These are phyloP conservation scores for Monosporozyma servazzii DNA, from an alignment of 805 yeast genomes.

Conservation along the genomic window DNA sequence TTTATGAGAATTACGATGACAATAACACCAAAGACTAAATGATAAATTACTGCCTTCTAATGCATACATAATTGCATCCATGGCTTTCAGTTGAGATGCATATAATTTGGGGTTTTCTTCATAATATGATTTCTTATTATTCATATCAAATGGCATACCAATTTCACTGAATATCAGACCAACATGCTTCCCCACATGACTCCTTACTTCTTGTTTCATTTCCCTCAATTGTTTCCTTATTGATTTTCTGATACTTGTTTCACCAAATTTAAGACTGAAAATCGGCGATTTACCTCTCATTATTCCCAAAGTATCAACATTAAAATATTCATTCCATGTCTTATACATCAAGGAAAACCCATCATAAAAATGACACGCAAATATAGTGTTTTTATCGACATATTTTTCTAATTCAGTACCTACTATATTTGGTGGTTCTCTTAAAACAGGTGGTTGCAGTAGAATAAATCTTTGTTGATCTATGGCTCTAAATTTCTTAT, in stretches of 20 bases:
- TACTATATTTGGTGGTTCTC: constrained; percentile 59
- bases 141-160: constrained; percentile 98
- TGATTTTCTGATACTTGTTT: constrained; percentile 62
- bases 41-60: constrained; percentile 64
- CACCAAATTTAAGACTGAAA: constrained; percentile 75
- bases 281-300: constrained; percentile 71
- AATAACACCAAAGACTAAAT: constrained; percentile 83
- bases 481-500: constrained; percentile 38
- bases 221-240: constrained; percentile 58
- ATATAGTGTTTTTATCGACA: constrained; percentile 55
- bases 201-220: constrained; percentile 54
- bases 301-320: constrained; percentile 84
- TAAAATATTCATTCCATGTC: constrained; percentile 73
- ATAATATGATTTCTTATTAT: constrained; percentile 57
- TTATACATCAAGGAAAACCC: constrained; percentile 90
- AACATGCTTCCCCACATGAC: constrained; percentile 48
- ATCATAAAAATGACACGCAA: constrained; percentile 88
- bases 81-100: constrained; percentile 65
- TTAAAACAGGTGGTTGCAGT: constrained; percentile 76
- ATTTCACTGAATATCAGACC: constrained; percentile 85
- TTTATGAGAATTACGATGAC: constrained; percentile 59
- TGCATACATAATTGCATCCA: constrained; percentile 75
- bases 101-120: constrained; percentile 53
- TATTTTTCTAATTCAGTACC: constrained; percentile 32
- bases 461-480: constrained; percentile 45